Percentiles rank a stretch among this genome's conserved stretches.
Conservation (phyloP, 2,329 filamentous ascomycete species). For the Camillea tinctor region DNA sequence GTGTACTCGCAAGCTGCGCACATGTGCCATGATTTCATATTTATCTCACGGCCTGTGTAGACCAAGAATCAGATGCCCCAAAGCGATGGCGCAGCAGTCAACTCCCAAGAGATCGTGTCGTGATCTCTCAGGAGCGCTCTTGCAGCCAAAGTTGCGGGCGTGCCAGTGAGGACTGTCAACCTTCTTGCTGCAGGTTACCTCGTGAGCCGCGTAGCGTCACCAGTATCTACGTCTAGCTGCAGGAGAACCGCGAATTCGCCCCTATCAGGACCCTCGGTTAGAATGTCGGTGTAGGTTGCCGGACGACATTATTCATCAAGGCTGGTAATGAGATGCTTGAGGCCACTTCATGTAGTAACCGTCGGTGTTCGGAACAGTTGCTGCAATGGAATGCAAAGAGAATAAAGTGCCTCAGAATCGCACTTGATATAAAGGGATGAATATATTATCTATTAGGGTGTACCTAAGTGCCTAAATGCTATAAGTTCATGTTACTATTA, state of each 20-base stretch:
- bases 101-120: conserved; percentile 21
- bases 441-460: no score
- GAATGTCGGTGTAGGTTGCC: conserved; percentile 34
- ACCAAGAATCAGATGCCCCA: conserved; percentile 22
- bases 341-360: conserved; percentile 1
- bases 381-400: neutral
- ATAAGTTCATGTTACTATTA: no score
- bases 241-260: conserved; percentile 39
- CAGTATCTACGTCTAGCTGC: conserved; percentile 42
- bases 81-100: conserved; percentile 17
- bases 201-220: conserved; percentile 39
- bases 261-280: conserved; percentile 40
- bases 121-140: conserved; percentile 34
- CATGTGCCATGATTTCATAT: neutral
- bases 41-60: conserved; percentile 5
- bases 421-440: no score
- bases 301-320: conserved; percentile 40
- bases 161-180: conserved; percentile 40
- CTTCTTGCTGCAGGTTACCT: conserved; percentile 40
- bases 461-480: no score
- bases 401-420: no score
- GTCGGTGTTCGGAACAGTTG: neutral
- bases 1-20: neutral
- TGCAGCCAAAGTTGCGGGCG: conserved; percentile 45
- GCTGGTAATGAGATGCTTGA: conserved; percentile 34